A percentile compares a stretch with the other conserved stretches of the same genome.
These are phyloP conservation scores for Linum usitatissimum DNA, from an alignment of 345 rosid species.

Conservation along the genomic window DNA sequence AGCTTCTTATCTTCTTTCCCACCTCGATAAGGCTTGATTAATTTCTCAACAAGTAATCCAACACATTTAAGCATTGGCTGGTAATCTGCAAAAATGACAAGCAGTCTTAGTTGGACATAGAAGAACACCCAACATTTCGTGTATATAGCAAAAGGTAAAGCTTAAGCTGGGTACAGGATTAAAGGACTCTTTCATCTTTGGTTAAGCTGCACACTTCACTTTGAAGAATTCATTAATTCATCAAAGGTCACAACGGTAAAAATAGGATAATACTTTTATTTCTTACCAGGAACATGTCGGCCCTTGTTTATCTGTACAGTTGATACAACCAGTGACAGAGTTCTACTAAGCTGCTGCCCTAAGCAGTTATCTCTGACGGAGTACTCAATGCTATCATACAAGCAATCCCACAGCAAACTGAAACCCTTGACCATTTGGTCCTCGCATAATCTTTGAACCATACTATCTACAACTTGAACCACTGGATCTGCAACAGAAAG, in stretches of 20 bases:
- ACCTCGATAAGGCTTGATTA: conserved; percentile 29
- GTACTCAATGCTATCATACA: conserved; percentile 36
- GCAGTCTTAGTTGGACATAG: conserved; percentile 7
- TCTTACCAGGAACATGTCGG: conserved; percentile 46
- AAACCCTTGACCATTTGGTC: conserved; percentile 45
- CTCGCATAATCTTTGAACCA: conserved; percentile 50
- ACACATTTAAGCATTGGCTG: conserved; percentile 36
- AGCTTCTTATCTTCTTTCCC: conserved; percentile 27
- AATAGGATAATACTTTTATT: background rate
- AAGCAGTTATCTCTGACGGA: conserved; percentile 20
- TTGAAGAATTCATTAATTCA: conserved; percentile 2
- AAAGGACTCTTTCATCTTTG: background rate
- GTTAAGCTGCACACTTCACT: background rate
- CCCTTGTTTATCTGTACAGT: conserved; percentile 37
- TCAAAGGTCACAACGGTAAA: conserved; percentile 13
- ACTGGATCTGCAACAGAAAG: conserved; percentile 37
- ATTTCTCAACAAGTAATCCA: conserved; percentile 29
- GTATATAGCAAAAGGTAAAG: background rate
- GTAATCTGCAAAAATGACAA: conserved; percentile 41
- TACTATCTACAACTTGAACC: conserved; percentile 44
- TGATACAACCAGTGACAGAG: conserved; percentile 46
- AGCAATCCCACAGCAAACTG: conserved; percentile 40
- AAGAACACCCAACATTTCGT: background rate
- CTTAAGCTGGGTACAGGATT: background rate
- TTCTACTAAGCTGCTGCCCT: conserved; percentile 37